phyloP scores from a whole-genome alignment of 2,329 filamentous ascomycete species.

The Aspergillus sp. region DNA sequence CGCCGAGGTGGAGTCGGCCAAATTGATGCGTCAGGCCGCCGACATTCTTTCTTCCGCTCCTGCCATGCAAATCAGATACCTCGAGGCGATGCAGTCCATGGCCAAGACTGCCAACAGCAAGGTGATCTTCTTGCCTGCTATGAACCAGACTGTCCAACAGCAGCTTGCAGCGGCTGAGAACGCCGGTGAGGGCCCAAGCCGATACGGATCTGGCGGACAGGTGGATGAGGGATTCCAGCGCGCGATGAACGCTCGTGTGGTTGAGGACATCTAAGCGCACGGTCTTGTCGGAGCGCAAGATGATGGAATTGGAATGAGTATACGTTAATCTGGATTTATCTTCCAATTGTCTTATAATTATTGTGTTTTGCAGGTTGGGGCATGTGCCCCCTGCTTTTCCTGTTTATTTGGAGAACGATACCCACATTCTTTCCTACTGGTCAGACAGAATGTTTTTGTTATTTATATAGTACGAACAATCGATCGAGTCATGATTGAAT shows the following conservation, averaged over 20 bases:
- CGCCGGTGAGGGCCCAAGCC: slow-evolving; percentile 56
- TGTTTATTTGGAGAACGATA: slow-evolving; percentile 28
- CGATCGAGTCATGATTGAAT: too few relatives aligned
- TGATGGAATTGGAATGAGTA: slow-evolving; percentile 12
- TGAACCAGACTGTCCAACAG: slow-evolving; percentile 57
- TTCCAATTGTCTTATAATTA: neutral
- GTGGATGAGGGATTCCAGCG: slow-evolving; percentile 66
- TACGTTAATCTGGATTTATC: slow-evolving; percentile 13
- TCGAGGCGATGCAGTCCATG: slow-evolving; percentile 99
- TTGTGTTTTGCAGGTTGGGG: neutral
- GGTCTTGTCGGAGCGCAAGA: neutral
- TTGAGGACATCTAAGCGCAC: slow-evolving; percentile 74
- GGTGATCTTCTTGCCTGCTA: slow-evolving; percentile 75
- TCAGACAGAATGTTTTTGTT: neutral
- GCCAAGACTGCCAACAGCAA: slow-evolving; percentile 88
- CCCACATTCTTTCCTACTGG: slow-evolving; percentile 27
- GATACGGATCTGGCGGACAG: slow-evolving; percentile 41
- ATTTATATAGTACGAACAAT: too few relatives aligned
- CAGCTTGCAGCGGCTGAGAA: slow-evolving; percentile 50
- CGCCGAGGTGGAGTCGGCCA: slow-evolving; percentile 93
- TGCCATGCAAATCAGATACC: slow-evolving; percentile 97
- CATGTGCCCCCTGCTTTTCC: slow-evolving; percentile 13
- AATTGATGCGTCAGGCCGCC: slow-evolving; percentile 77
- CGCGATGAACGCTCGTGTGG: slow-evolving; percentile 75
- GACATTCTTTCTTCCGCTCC: slow-evolving; percentile 89